These are phyloP conservation scores for Circinella umbellata DNA, from an alignment of 371 early-diverging fungal species.

Conservation along the genomic window DNA sequence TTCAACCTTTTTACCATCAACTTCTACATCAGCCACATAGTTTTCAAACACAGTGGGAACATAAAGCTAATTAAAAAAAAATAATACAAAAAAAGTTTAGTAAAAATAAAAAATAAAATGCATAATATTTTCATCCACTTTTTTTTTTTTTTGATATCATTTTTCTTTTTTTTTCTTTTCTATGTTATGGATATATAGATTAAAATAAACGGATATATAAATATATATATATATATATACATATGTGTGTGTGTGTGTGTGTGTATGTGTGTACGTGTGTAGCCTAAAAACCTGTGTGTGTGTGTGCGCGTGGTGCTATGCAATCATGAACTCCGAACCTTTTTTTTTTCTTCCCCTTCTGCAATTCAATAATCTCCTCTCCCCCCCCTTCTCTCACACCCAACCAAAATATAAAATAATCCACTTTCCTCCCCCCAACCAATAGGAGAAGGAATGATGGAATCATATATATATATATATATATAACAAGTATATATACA, in stretches of 20 bases:
- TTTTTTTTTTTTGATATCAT: too few species aligned
- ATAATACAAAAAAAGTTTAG: neutral
- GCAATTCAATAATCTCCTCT: conserved; percentile 2
- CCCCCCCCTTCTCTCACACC: neutral
- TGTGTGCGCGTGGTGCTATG: conserved; percentile 14
- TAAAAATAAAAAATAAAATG: too few species aligned
- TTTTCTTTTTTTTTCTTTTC: too few species aligned
- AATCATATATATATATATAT: too few species aligned
- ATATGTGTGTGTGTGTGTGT: too few species aligned
- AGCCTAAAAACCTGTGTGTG: conserved; percentile 2
- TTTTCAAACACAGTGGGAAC: conserved; percentile 98
- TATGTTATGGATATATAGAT: neutral
- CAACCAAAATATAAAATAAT: neutral
- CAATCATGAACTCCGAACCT: conserved; percentile 13
- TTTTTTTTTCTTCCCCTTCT: conserved; percentile 16
- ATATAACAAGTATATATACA: too few species aligned
- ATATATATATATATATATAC: too few species aligned
- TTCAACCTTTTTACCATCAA: conserved; percentile 92
- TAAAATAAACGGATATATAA: too few species aligned
- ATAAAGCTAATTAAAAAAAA: conserved; percentile 47
- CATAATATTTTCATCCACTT: too few species aligned
- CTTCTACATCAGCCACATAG: conserved; percentile 91
- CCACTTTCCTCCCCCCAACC: neutral
- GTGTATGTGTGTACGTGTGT: conserved; percentile 6
- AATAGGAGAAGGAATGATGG: neutral